A percentile compares a stretch with the other conserved stretches of the same genome.
Evolutionary conservation across 2,329 filamentous ascomycete species (phyloP).

Genomic region (Trichoderma sp.): DNA sequence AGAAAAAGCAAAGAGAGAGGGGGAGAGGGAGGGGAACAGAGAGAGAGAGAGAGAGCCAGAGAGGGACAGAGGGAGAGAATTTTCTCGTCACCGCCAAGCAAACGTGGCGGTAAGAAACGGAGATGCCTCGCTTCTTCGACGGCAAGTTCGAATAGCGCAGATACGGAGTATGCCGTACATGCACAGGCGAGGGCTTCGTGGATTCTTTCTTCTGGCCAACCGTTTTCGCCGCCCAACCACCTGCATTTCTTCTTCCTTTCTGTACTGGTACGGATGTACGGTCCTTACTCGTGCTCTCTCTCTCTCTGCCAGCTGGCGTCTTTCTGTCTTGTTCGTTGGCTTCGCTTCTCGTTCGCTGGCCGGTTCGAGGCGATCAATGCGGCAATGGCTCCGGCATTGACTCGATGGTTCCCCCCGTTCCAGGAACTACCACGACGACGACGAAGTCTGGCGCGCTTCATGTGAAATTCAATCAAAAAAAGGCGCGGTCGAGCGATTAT

Average conservation of each 20-base stretch:
- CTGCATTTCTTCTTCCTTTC: constrained; percentile 8
- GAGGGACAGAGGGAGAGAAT: not conserved
- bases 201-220: not conserved
- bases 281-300: not conserved
- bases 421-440: not conserved
- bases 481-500: not conserved
- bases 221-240: constrained; percentile 2
- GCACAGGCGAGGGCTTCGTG: too few relatives aligned
- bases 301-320: constrained; percentile 1
- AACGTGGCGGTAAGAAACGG: constrained; percentile 16
- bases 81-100: constrained; percentile 15
- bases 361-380: constrained; percentile 17
- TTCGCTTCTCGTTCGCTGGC: not conserved
- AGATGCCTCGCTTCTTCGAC: not conserved
- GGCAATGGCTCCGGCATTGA: constrained; percentile 20
- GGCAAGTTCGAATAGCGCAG: not conserved
- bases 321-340: not conserved
- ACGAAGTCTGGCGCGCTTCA: too few relatives aligned
- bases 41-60: too few relatives aligned
- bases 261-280: not conserved
- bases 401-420: not conserved
- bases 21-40: too few relatives aligned
- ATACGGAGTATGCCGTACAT: not conserved
- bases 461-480: not conserved
- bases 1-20: not conserved